phyloP scores from a whole-genome alignment of 306 rosid species.

The barrel medic (Medicago truncatula) region DNA sequence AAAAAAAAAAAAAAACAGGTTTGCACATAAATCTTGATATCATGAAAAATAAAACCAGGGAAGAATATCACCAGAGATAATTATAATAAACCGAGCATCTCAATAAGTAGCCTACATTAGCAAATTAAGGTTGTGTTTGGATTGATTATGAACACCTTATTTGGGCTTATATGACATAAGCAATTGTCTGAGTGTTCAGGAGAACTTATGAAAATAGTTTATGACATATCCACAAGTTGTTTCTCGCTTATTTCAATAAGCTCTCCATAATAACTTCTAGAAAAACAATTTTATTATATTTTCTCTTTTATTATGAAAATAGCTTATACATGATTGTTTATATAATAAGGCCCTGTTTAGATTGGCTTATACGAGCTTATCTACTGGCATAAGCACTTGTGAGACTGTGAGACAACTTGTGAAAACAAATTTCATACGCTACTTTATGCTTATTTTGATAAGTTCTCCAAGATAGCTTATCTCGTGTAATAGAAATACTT shows the following conservation, averaged over 20 bases:
- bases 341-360: too few species aligned
- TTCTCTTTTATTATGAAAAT: background rate
- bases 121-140: background rate
- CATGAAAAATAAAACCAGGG: constrained; percentile 31
- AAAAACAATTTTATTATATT: background rate
- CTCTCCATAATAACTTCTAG: background rate
- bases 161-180: background rate
- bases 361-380: too few species aligned
- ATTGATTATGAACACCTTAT: constrained; percentile 1
- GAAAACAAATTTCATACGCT: too few species aligned
- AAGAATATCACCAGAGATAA: constrained; percentile 23
- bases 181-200: background rate
- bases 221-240: background rate
- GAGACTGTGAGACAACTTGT: too few species aligned
- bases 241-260: background rate
- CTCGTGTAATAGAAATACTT: too few species aligned
- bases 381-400: too few species aligned
- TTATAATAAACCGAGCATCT: background rate
- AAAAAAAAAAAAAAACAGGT: constrained; percentile 1
- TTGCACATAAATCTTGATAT: constrained; percentile 13
- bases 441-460: too few species aligned
- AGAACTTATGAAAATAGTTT: background rate
- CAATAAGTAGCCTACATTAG: constrained; percentile 14
- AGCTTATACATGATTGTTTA: background rate
- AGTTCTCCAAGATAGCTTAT: too few species aligned